Percentiles rank a stretch among this genome's conserved stretches.
These are phyloP conservation scores for Lasiosphaeria miniovina DNA, from an alignment of 495 filamentous ascomycete species.

Conservation along the genomic window DNA sequence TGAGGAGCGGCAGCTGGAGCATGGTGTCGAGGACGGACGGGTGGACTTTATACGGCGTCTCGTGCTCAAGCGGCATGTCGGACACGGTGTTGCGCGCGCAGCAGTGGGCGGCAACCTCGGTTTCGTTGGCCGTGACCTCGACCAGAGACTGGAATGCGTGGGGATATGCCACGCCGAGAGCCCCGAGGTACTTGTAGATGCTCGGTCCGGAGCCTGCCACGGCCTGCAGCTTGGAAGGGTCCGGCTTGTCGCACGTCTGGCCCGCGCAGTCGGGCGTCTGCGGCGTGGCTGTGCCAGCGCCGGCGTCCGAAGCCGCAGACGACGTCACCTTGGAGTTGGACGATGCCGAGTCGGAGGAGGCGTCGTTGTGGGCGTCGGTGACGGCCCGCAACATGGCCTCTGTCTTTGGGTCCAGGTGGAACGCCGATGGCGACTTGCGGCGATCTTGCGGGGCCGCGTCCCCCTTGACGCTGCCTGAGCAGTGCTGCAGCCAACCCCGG, in stretches of 20 bases:
- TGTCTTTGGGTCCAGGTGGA: constrained; percentile 6
- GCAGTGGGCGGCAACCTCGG: constrained; percentile 32
- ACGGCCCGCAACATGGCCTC: constrained; percentile 3
- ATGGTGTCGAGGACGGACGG: constrained; percentile 46
- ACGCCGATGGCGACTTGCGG: constrained; percentile 4
- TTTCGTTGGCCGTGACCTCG: constrained; percentile 31
- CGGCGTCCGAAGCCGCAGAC: constrained; percentile 21
- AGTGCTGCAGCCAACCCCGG: constrained; percentile 33
- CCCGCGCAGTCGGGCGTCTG: constrained; percentile 15
- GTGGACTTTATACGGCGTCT: constrained; percentile 44
- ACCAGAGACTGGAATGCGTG: constrained; percentile 40
- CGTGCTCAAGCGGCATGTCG: constrained; percentile 46
- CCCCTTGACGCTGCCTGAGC: constrained; percentile 36
- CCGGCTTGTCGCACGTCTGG: constrained; percentile 12
- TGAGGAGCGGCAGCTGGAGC: constrained; percentile 37
- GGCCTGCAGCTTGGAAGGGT: constrained; percentile 8
- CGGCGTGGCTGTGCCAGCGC: constrained; percentile 8
- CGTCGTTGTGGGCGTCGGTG: constrained; percentile 8
- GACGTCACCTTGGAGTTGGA: constrained; percentile 11
- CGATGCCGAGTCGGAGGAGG: constrained; percentile 16
- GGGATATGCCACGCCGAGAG: constrained; percentile 33
- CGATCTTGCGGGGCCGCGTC: constrained; percentile 25
- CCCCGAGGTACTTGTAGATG: constrained; percentile 19
- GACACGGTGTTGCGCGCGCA: constrained; percentile 43
- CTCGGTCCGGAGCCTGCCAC: constrained; percentile 5